A percentile compares a stretch with the other conserved stretches of the same genome.
These are phyloP conservation scores for Nicotiana sylvestris DNA, from an alignment of 257 asterid species.

Conservation along the genomic window DNA sequence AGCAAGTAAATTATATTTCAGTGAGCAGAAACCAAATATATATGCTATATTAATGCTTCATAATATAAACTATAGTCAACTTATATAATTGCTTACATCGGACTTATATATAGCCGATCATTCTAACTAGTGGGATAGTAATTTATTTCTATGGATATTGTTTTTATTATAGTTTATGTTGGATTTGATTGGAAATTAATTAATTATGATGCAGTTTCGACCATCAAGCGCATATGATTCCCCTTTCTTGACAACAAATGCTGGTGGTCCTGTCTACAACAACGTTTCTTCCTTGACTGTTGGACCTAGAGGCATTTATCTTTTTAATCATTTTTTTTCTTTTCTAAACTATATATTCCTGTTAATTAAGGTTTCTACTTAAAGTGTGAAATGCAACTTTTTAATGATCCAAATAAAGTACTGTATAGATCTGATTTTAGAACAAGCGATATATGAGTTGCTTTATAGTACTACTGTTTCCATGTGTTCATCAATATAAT, in stretches of 20 bases:
- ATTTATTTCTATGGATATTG: no score
- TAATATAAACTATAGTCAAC: no score
- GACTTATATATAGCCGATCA: no score
- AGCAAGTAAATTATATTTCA: no score
- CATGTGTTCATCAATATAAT: no score
- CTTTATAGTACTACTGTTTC: no score
- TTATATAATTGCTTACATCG: no score
- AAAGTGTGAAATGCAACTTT: background rate
- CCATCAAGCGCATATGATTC: constrained; percentile 14
- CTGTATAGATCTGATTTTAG: no score
- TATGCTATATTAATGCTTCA: no score
- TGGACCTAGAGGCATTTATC: constrained; percentile 14
- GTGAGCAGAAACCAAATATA: no score
- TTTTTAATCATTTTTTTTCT: background rate
- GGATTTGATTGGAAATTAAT: background rate
- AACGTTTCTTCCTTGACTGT: constrained; percentile 8
- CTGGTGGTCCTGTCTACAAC: constrained; percentile 16
- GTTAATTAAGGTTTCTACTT: background rate
- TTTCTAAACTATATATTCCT: background rate
- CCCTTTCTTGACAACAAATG: constrained; percentile 17
- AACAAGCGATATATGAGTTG: no score
- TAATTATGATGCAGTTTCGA: background rate
- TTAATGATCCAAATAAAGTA: background rate
- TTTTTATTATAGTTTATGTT: background rate
- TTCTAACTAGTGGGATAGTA: no score